phyloP scores from a whole-genome alignment of 2,329 filamentous ascomycete species.

The Diaporthe longicolla region DNA sequence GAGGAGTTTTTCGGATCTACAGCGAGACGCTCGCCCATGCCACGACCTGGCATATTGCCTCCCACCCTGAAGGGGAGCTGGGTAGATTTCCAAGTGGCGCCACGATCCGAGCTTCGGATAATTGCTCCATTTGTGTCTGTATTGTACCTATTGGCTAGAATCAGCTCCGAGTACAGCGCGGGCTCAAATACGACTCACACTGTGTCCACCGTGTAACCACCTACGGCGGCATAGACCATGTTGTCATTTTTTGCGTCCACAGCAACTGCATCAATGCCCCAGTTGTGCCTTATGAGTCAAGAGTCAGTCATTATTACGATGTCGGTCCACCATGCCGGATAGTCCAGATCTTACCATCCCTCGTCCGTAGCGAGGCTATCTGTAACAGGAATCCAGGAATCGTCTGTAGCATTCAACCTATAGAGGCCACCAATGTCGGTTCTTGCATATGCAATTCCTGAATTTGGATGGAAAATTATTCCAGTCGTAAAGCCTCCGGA shows the following conservation, averaged over 20 bases:
- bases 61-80: conserved; percentile 70
- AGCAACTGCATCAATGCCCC: conserved; percentile 70
- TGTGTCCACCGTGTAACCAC: conserved; percentile 71
- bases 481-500: conserved; percentile 70
- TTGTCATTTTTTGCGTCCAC: conserved; percentile 66
- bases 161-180: neutral
- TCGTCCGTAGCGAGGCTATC: conserved; percentile 60
- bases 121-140: conserved; percentile 67
- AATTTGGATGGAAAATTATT: conserved; percentile 67
- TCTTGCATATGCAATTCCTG: conserved; percentile 66
- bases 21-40: conserved; percentile 70
- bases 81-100: conserved; percentile 64
- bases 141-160: conserved; percentile 41
- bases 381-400: conserved; percentile 68
- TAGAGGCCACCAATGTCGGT: conserved; percentile 72
- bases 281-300: conserved; percentile 60
- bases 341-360: conserved; percentile 57
- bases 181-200: conserved; percentile 43
- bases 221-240: conserved; percentile 67
- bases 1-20: conserved; percentile 70
- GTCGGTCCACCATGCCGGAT: neutral
- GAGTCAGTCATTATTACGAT: neutral
- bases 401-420: conserved; percentile 64
- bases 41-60: conserved; percentile 73
- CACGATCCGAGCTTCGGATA: conserved; percentile 66